Percentiles rank a stretch among this genome's conserved stretches.
Evolutionary conservation across 331 rosid species (phyloP).

Genomic region (Pyrus hybrid): DNA sequence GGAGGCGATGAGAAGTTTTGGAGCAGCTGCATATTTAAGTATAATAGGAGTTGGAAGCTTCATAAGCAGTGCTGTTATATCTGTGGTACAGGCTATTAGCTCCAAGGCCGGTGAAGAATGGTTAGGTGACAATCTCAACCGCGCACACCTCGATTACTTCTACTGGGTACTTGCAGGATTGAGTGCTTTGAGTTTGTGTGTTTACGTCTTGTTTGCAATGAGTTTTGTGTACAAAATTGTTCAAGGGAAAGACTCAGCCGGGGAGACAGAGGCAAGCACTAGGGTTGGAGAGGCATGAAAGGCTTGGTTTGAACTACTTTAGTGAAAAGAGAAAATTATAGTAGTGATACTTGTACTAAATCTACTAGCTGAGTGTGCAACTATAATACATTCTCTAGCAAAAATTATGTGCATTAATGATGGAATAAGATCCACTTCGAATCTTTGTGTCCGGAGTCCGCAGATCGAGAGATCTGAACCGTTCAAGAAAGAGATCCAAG

Average conservation of each 20-base stretch:
- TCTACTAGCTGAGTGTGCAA: no score
- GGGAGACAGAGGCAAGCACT: not conserved
- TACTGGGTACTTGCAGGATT: slow-evolving; percentile 28
- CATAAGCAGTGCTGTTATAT: slow-evolving; percentile 19
- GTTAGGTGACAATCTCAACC: slow-evolving; percentile 25
- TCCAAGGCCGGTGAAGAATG: not conserved
- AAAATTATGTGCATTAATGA: no score
- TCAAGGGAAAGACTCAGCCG: not conserved
- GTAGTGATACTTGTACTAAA: no score
- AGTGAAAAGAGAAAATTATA: no score
- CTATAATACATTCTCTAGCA: no score
- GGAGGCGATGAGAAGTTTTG: slow-evolving; percentile 35
- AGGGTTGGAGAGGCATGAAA: not conserved
- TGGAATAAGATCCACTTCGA: no score
- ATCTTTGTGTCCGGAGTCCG: no score
- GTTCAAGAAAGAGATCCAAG: no score
- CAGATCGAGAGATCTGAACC: no score
- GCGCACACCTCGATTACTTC: slow-evolving; percentile 19
- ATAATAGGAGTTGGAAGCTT: slow-evolving; percentile 36
- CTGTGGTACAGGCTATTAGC: slow-evolving; percentile 16
- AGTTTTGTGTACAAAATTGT: slow-evolving; percentile 14
- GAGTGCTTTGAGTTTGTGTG: slow-evolving; percentile 12
- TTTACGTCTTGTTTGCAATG: slow-evolving; percentile 15
- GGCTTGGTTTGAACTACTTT: no score
- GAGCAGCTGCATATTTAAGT: slow-evolving; percentile 33